Evolutionary conservation across 2,329 filamentous ascomycete genomes (phyloP), one percentile per base, ranked within the genome.

Genomic region (Cytospora mali): DNA sequence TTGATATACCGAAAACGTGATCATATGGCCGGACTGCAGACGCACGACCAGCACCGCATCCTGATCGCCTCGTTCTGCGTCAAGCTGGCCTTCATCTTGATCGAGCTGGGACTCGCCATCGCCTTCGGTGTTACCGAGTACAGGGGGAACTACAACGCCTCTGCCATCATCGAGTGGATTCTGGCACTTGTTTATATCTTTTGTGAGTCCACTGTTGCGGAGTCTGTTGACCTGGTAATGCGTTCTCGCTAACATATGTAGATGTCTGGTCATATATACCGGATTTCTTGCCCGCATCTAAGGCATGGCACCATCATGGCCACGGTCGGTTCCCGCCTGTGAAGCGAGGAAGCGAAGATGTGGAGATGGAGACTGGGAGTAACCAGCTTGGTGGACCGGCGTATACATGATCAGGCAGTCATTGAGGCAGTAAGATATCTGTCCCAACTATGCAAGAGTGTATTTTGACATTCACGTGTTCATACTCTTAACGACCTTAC

Each of bases 131-230:
- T 86, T 4, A 79, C 77, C 52, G 81, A 79, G 27, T 78, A 76
- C 39, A 72, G 71, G 7, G 66, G 76, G 13, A 70, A 79, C 9
- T 81, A 81, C 68, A 88, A 94, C 72, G 75, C 78, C 1, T 90
- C 89, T 23, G 93, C 92, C 3, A 78, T 93, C 59, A 75, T 96
- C 23, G 93, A 96, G 76, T 86, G 84, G 83, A 73, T 84, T 61
- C 85, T 96, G 65, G 84, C 91, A 14, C 86, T 95, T 71, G 80
- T 95, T 70, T 96, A 91, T 78, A 91, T 90, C 60, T 89, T 93
- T 72, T 97, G 96, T 77, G 81, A 94, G 62, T 81, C 92, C 65
- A 91, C 88, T 64, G n/a, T 96, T 94, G 79, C 82, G 89, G 69
- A 9, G 3, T n/a, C 2, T 9, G 0, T 11, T 16, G 18, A 18